Evolutionary conservation across 1,284 basidiomycete species (phyloP).

Genomic region (Ustilago lituana): DNA sequence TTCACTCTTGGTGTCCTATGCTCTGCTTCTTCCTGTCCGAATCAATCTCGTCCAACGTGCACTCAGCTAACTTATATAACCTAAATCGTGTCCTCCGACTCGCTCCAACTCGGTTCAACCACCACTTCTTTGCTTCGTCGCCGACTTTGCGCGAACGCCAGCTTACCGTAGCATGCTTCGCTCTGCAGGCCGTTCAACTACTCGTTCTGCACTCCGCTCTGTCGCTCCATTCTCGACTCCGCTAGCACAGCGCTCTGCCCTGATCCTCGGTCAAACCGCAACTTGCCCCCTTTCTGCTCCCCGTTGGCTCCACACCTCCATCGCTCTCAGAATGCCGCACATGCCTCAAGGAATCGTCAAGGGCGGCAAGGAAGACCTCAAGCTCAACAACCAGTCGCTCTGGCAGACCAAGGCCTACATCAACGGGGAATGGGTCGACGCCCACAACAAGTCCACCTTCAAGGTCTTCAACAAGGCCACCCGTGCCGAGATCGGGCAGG

Average conservation of each 20-base stretch:
- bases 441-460: constrained; percentile 52
- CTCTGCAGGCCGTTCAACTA: constrained; percentile 19
- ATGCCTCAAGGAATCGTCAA: constrained; percentile 65
- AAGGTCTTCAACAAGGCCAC: constrained; percentile 66
- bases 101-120: too few relatives aligned
- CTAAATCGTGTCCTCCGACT: too few relatives aligned
- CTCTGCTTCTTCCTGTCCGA: too few relatives aligned
- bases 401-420: constrained; percentile 58
- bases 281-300: not conserved
- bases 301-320: constrained; percentile 17
- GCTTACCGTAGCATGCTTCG: constrained; percentile 36
- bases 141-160: not conserved
- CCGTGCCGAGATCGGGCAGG: constrained; percentile 54
- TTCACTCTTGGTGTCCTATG: too few relatives aligned
- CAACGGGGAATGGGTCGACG: constrained; percentile 60
- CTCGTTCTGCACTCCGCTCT: constrained; percentile 20
- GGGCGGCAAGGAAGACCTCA: constrained; percentile 59
- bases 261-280: not conserved
- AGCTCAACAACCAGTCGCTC: constrained; percentile 57
- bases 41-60: too few relatives aligned
- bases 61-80: too few relatives aligned
- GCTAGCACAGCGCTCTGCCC: not conserved
- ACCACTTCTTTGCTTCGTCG: too few relatives aligned
- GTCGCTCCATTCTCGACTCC: not conserved
- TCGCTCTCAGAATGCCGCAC: constrained; percentile 49